A percentile compares a stretch with the other conserved stretches of the same genome.
Conservation (phyloP, 2,329 filamentous ascomycete genomes). For the Ophiocordyceps australis region DNA sequence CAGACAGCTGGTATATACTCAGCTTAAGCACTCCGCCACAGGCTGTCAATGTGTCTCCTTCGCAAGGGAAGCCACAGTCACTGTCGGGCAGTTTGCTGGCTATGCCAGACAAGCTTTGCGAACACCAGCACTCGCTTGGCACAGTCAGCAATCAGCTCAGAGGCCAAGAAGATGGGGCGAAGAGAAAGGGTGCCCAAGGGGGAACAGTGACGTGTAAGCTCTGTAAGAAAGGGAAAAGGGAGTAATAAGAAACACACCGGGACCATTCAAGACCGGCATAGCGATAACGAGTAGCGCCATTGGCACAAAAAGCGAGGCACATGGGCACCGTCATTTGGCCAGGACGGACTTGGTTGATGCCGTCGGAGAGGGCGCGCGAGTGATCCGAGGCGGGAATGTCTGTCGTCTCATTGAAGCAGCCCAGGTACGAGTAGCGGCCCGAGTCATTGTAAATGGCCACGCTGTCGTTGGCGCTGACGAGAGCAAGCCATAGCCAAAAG, state of each 20-base stretch:
- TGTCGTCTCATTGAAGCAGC: constrained; percentile 42
- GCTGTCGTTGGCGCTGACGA: no score
- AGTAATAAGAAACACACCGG: constrained; percentile 11
- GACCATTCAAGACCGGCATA: constrained; percentile 38
- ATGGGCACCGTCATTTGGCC: constrained; percentile 30
- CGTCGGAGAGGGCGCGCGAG: constrained; percentile 27
- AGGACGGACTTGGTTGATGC: constrained; percentile 17
- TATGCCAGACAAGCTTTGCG: constrained; percentile 25
- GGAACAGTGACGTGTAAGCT: neutral
- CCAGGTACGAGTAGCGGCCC: constrained; percentile 27
- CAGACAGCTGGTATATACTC: constrained; percentile 20
- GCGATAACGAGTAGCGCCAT: constrained; percentile 17
- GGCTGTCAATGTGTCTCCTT: constrained; percentile 28
- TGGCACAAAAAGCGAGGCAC: constrained; percentile 33
- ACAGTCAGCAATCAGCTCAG: no score
- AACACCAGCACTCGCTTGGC: constrained; percentile 41
- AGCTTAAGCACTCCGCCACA: constrained; percentile 36
- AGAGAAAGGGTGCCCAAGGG: neutral
- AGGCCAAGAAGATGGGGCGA: no score
- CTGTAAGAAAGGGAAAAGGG: neutral
- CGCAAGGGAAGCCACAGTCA: constrained; percentile 32
- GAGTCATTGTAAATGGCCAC: constrained; percentile 15
- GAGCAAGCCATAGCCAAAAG: no score
- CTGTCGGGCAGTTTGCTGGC: constrained; percentile 25
- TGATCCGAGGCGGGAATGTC: constrained; percentile 18